phyloP scores from a whole-genome alignment of 2,329 filamentous ascomycete species.

The Monosporascus sp. region DNA sequence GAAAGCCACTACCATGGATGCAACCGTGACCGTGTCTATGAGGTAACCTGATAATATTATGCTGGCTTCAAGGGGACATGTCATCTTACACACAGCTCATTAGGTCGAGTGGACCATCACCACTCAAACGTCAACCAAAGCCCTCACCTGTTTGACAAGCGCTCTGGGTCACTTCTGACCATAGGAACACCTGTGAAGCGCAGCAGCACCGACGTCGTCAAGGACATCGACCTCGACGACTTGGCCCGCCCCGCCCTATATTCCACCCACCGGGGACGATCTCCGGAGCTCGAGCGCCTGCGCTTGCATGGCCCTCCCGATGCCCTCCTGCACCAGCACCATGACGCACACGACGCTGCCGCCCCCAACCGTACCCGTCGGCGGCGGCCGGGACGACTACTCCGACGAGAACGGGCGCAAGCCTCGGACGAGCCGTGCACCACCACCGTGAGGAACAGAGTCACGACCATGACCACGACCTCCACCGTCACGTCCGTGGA shows the following conservation, averaged over 20 bases:
- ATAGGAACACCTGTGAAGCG: neutral
- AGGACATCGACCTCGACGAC: neutral
- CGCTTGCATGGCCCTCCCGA: constrained; percentile 7
- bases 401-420: neutral
- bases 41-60: neutral
- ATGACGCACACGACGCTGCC: neutral
- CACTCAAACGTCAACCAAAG: neutral
- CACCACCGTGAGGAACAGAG: neutral
- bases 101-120: neutral
- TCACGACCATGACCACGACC: constrained; percentile 1
- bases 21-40: neutral
- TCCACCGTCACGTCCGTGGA: constrained; percentile 1
- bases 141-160: neutral
- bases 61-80: neutral
- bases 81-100: neutral
- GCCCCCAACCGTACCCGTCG: too few relatives aligned
- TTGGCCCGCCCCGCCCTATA: constrained; percentile 6
- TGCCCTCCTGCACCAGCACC: constrained; percentile 3
- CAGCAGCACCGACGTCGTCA: neutral
- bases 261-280: constrained; percentile 4
- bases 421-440: neutral
- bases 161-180: too few relatives aligned
- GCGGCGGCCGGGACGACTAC: too few relatives aligned
- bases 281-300: constrained; percentile 5
- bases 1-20: neutral